Base-by-base conservation (phyloP, 495 filamentous ascomycete genomes). In the Aspergillus cristatus region DNA sequence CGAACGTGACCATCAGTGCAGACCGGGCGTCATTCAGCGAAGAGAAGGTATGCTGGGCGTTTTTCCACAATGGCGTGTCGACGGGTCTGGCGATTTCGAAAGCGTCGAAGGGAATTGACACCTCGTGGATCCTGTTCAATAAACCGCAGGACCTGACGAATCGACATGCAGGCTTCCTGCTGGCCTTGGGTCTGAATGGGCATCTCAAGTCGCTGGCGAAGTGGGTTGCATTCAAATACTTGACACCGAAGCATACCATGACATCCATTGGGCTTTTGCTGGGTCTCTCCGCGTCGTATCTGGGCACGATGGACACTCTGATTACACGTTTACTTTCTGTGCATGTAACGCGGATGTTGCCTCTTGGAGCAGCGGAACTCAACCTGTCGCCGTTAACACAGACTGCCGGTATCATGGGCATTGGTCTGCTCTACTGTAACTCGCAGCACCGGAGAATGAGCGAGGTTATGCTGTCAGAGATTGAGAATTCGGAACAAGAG, bases 201-300 rank as follows among this genome's bases (percentile, higher is more conserved):
- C 93, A 97, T 63, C 68, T 99, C 24, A 93, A 84, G 55, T 80
- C 74, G 7, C 71, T 99, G 13, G 93, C 93, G 7, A 96, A 95
- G 60, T 97, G 93, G 93, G 82, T 96, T 16, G 88, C 89, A 30
- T 98, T 95, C 75, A 97, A 94, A 62, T 98, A 98, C 45, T 63
- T 98, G 18, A 97, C 91, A 0, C 91, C 91, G 2, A 98, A 98
- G 53, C 91, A 98, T 59, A 89, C 88, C 26, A 97, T 97, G 90
- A 96, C 90, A 8, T 96, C 91, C 6, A 93, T 99, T 42, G 91
- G 93, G 7, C 70, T 99, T 14, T 72, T 99, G 30, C 70, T 99
- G 7, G 91, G 91, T 17, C 68, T 98, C 35, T 86, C 93, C 2
- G 93, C 85, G 8, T 95, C 90, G 7, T 91, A 93, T 54, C 63